Base-by-base conservation (phyloP, 768 basidiomycete species). In the Punctularia strigosozonata region DNA sequence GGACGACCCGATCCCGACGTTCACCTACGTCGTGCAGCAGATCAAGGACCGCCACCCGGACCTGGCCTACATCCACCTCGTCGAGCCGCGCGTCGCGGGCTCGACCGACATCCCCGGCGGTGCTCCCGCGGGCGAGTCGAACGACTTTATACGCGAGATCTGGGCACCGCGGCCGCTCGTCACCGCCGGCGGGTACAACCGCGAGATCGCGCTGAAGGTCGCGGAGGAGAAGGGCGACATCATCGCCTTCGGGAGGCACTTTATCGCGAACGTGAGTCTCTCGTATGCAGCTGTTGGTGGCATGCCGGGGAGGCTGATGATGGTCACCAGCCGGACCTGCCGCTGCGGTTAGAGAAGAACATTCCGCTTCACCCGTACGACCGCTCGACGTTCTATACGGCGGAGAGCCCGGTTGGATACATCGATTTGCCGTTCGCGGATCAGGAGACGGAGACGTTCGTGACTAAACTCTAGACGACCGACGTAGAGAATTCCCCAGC, bases 1-100 rank as follows among this genome's bases (percentile, higher is more conserved):
- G 70, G 44, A 49, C 3, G 64, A 80, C 41, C 77, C 75, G 0
- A 55, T 65, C 3, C 71, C 75, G 0, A 70, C 69, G 6, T 82
- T 73, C 57, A 44, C 60, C 0, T 64, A 77, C 52, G 45, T 80
- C 24, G 63, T 71, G 17, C 38, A 56, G 4, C 39, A 63, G 30
- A 42, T 80, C 19, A 56, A 54, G 24, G 40, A 53, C 13, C 43
- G 43, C 6, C 61, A 66, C 45, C 68, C 75, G 4, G 40, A 64
- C 22, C 51, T 64, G 4, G 63, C 61, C 8, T 67, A 64, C 53
- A 33, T 66, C 19, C 58, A 67, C 48, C 28, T 60, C 31, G 47
- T 60, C 4, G 57, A 62, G 43, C 51, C 61, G n/a, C 39, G 36
- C 39, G 24, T 53, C 13, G 21, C 17, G 14, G 54, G 49, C 2